Evolutionary conservation across 495 filamentous ascomycete genomes (phyloP).

Genomic region (Ascobolus immersus): DNA sequence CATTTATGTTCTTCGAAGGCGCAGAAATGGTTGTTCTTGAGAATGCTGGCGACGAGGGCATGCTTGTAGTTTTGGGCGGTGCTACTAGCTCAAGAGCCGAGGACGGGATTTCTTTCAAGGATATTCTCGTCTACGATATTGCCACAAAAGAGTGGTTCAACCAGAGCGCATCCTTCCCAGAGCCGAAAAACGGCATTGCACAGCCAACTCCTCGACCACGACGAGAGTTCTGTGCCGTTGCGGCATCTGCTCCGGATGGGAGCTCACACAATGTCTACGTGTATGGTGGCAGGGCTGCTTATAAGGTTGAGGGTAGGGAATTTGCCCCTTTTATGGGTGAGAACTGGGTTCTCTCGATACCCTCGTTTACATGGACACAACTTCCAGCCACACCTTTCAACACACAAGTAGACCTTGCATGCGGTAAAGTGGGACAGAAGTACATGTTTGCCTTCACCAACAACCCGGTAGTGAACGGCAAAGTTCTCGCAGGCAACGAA

Average conservation of each 20-base stretch:
- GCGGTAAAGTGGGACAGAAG: too few relatives aligned
- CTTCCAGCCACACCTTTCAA: too few relatives aligned
- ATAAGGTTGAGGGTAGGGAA: slow-evolving; percentile 30
- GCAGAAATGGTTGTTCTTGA: too few relatives aligned
- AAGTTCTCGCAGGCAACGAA: too few relatives aligned
- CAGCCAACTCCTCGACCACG: too few relatives aligned
- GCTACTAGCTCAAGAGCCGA: too few relatives aligned
- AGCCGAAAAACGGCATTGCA: slow-evolving; percentile 38
- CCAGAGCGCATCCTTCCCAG: slow-evolving; percentile 37
- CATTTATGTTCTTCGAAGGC: too few relatives aligned
- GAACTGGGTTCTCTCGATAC: slow-evolving; percentile 55
- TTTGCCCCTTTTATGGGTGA: too few relatives aligned
- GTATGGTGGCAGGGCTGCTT: slow-evolving; percentile 49
- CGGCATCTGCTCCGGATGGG: slow-evolving; percentile 43
- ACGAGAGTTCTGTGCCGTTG: slow-evolving; percentile 51
- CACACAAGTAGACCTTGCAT: too few relatives aligned
- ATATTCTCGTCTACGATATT: slow-evolving; percentile 50
- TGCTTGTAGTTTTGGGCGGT: slow-evolving; percentile 41
- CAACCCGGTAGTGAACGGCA: too few relatives aligned
- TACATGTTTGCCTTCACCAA: too few relatives aligned
- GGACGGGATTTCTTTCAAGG: slow-evolving; percentile 36
- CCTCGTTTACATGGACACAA: slow-evolving; percentile 51
- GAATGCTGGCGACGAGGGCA: slow-evolving; percentile 38
- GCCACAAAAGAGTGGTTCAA: slow-evolving; percentile 48
- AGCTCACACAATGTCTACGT: slow-evolving; percentile 48